Percentiles rank a stretch among this genome's conserved stretches.
phyloP scores from a whole-genome alignment of 352 stramenopile species.

The Phytopythium helicoides region DNA sequence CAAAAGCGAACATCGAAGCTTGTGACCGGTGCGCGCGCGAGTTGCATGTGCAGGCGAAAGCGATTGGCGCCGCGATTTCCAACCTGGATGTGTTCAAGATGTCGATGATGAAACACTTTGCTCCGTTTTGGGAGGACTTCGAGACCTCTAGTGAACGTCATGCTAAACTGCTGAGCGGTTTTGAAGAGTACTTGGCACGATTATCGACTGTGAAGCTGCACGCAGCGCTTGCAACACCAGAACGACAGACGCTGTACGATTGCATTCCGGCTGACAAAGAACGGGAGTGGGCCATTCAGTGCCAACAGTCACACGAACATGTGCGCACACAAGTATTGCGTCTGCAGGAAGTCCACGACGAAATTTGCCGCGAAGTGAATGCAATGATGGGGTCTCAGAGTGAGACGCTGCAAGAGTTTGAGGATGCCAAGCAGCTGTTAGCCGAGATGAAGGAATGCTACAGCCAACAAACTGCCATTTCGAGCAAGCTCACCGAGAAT shows the following conservation, averaged over 20 bases:
- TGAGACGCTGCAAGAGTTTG: constrained; percentile 37
- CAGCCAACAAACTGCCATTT: constrained; percentile 51
- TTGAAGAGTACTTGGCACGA: constrained; percentile 62
- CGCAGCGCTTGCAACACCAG: constrained; percentile 47
- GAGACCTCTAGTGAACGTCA: constrained; percentile 52
- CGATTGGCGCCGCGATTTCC: constrained; percentile 67
- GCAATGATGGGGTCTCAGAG: constrained; percentile 44
- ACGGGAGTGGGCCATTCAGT: constrained; percentile 73
- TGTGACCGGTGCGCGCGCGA: constrained; percentile 54
- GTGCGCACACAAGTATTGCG: constrained; percentile 59
- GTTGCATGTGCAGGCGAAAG: constrained; percentile 63
- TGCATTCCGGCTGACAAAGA: constrained; percentile 83
- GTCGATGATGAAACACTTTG: constrained; percentile 83
- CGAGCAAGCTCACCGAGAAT: constrained; percentile 58
- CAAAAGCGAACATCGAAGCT: constrained; percentile 45
- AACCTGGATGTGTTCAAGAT: constrained; percentile 82
- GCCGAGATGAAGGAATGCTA: constrained; percentile 50
- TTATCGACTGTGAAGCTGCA: constrained; percentile 64
- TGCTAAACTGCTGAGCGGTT: constrained; percentile 56
- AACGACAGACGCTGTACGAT: constrained; percentile 72
- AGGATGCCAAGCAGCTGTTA: constrained; percentile 42
- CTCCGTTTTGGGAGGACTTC: constrained; percentile 80
- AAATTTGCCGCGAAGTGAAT: constrained; percentile 63
- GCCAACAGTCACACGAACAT: constrained; percentile 71
- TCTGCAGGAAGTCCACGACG: constrained; percentile 64